phyloP scores from a whole-genome alignment of 768 basidiomycete genomes.

The Tephrocybe sp. region DNA sequence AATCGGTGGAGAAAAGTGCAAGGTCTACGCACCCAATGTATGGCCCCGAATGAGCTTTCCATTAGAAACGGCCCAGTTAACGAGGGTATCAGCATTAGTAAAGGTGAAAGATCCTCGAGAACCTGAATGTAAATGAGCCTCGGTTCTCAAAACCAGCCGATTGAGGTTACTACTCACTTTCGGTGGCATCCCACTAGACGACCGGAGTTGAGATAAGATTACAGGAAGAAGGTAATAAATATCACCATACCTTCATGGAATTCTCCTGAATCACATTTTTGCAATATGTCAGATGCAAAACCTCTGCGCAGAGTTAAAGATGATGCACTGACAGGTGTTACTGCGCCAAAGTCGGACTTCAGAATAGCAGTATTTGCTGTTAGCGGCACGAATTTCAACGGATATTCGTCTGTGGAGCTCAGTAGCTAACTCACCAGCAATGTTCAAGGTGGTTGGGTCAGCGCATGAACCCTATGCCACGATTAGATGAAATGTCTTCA shows the following conservation, averaged over 20 bases:
- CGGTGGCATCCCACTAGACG: constrained; percentile 39
- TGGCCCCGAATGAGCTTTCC: constrained; percentile 43
- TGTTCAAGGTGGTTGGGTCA: constrained; percentile 29
- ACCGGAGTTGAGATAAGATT: too few species aligned
- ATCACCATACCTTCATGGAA: constrained; percentile 33
- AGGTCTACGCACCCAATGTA: constrained; percentile 28
- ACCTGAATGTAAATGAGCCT: constrained; percentile 12
- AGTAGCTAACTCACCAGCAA: constrained; percentile 20
- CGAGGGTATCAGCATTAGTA: constrained; percentile 33
- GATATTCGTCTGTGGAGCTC: neutral
- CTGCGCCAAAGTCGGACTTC: constrained; percentile 36
- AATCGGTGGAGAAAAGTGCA: neutral
- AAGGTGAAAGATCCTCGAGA: constrained; percentile 31
- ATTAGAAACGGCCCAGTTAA: constrained; percentile 40
- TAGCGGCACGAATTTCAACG: neutral
- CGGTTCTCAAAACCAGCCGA: neutral
- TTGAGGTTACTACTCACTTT: constrained; percentile 20
- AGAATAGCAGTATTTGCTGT: constrained; percentile 32
- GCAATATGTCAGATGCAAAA: neutral
- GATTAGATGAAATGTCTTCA: neutral
- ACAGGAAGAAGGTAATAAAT: too few species aligned
- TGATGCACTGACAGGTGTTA: constrained; percentile 30
- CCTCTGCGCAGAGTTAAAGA: neutral
- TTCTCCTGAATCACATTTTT: constrained; percentile 27
- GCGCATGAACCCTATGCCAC: constrained; percentile 30